These are phyloP conservation scores for Coniochaeta hoffmannii DNA, from an alignment of 2,329 filamentous ascomycete species.

Conservation along the genomic window DNA sequence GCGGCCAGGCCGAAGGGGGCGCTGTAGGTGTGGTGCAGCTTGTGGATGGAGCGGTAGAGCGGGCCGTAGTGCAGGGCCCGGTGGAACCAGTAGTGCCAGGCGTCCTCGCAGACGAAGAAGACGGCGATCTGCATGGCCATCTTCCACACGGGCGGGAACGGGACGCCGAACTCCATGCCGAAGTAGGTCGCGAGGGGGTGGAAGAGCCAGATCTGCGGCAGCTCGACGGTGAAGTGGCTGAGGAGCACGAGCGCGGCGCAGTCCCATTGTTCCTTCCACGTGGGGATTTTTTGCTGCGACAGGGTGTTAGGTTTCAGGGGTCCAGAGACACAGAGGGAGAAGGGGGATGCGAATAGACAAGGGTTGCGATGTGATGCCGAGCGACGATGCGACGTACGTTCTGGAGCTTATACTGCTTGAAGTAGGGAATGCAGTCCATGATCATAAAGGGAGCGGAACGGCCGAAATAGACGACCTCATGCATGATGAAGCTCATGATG, in stretches of 20 bases:
- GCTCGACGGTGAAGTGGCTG: conserved; percentile 94
- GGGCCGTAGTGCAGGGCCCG: conserved; percentile 88
- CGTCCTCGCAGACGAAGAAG: conserved; percentile 93
- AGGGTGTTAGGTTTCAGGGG: conserved; percentile 13
- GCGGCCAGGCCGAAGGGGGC: conserved; percentile 94
- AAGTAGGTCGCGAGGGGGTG: conserved; percentile 92
- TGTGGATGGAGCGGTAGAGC: conserved; percentile 95
- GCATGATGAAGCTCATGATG: conserved; percentile 94
- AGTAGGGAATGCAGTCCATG: conserved; percentile 78
- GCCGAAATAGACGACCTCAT: conserved; percentile 93
- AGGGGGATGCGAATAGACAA: too few species aligned
- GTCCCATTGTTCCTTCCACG: conserved; percentile 86
- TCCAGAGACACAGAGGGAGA: background rate
- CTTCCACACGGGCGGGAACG: conserved; percentile 77
- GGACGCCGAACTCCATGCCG: conserved; percentile 79
- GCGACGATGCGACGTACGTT: conserved; percentile 46
- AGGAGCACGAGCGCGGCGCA: conserved; percentile 90
- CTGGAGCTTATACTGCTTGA: conserved; percentile 94
- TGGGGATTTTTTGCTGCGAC: conserved; percentile 71
- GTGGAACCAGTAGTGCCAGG: conserved; percentile 98
- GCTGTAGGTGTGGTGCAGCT: conserved; percentile 98
- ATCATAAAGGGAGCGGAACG: conserved; percentile 86
- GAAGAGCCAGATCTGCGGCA: conserved; percentile 98
- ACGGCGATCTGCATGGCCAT: conserved; percentile 88
- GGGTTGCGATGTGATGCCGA: background rate